Conservation (phyloP, 495 filamentous ascomycete genomes). For the Glutinoglossum americanum region DNA sequence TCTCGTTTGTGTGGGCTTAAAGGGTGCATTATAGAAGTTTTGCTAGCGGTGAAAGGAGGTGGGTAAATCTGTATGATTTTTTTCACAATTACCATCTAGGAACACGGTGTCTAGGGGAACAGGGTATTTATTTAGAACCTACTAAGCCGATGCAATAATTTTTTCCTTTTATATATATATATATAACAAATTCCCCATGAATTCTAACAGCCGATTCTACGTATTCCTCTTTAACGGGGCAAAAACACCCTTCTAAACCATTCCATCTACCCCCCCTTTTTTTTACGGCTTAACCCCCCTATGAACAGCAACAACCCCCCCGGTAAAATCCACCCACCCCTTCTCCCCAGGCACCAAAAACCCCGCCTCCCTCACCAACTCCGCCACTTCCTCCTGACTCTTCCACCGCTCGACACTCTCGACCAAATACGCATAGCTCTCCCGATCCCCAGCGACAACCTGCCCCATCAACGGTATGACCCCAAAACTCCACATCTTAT, state of each 20-base stretch:
- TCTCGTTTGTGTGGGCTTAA: too few species aligned
- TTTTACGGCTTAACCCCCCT: slow-evolving; percentile 75
- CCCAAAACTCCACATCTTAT: slow-evolving; percentile 71
- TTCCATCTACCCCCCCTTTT: too few species aligned
- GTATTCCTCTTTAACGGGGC: too few species aligned
- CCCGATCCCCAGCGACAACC: slow-evolving; percentile 79
- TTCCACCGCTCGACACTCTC: slow-evolving; percentile 96
- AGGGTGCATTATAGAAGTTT: too few species aligned
- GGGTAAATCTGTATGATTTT: background rate
- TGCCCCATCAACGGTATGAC: slow-evolving; percentile 92
- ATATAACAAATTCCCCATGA: too few species aligned
- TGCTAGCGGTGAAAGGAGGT: background rate
- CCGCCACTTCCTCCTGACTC: slow-evolving; percentile 56
- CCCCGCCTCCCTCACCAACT: slow-evolving; percentile 75
- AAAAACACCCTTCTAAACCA: too few species aligned
- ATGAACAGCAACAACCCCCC: slow-evolving; percentile 86
- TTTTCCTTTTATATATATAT: too few species aligned
- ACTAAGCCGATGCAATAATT: too few species aligned
- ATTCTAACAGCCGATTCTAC: too few species aligned
- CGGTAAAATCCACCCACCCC: slow-evolving; percentile 61
- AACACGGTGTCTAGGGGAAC: too few species aligned
- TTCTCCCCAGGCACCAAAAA: slow-evolving; percentile 44
- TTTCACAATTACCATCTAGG: too few species aligned
- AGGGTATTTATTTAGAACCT: too few species aligned
- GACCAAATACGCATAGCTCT: slow-evolving; percentile 95